Evolutionary conservation across 2,329 filamentous ascomycete species (phyloP).

Genomic region (Amphichorda felina): DNA sequence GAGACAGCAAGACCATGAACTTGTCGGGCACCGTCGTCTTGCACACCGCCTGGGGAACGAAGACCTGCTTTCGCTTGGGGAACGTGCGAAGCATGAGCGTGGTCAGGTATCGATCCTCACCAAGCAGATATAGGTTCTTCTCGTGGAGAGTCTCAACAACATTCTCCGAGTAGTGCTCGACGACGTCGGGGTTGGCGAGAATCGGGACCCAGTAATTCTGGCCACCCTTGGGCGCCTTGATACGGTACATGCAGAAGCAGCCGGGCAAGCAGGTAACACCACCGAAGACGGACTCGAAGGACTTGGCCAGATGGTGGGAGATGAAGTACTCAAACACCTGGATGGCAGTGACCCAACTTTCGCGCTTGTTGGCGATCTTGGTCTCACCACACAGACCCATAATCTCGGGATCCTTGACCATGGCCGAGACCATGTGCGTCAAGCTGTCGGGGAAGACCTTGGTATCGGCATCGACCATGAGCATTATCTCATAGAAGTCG

Average conservation of each 20-base stretch:
- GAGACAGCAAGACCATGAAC: slow-evolving; percentile 86
- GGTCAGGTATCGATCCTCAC: slow-evolving; percentile 89
- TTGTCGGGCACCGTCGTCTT: slow-evolving; percentile 93
- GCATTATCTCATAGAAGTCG: slow-evolving; percentile 93
- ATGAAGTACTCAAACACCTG: slow-evolving; percentile 99
- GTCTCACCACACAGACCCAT: slow-evolving; percentile 99
- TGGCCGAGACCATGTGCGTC: slow-evolving; percentile 97
- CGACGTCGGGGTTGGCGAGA: slow-evolving; percentile 93
- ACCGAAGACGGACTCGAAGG: slow-evolving; percentile 96
- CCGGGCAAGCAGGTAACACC: slow-evolving; percentile 97
- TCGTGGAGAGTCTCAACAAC: slow-evolving; percentile 97
- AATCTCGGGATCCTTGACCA: slow-evolving; percentile 98
- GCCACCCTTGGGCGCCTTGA: slow-evolving; percentile 95
- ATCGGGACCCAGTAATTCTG: slow-evolving; percentile 99
- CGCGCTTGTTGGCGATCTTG: slow-evolving; percentile 97
- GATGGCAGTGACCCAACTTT: slow-evolving; percentile 92
- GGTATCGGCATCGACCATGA: slow-evolving; percentile 99
- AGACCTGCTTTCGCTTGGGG: slow-evolving; percentile 97
- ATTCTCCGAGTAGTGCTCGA: slow-evolving; percentile 98
- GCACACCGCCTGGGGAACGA: slow-evolving; percentile 96
- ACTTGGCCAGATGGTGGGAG: slow-evolving; percentile 92
- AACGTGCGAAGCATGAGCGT: slow-evolving; percentile 98
- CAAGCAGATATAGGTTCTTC: slow-evolving; percentile 85
- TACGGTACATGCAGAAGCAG: slow-evolving; percentile 99
- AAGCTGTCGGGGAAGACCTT: slow-evolving; percentile 98